Evolutionary conservation across 768 basidiomycete genomes (phyloP).

Genomic region (Mycena amicta): DNA sequence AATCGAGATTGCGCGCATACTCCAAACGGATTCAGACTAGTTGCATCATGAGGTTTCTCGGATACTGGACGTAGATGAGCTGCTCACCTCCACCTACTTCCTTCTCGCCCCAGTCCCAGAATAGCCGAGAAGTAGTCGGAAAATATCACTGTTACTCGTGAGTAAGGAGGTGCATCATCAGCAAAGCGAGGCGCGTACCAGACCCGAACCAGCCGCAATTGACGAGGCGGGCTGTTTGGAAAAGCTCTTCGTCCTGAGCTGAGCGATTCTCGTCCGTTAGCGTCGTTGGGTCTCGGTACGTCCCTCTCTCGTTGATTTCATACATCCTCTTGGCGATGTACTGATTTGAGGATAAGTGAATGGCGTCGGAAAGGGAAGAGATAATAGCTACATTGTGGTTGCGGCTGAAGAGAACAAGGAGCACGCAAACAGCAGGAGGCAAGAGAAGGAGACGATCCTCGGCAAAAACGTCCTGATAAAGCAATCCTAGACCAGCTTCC

Average conservation of each 20-base stretch:
- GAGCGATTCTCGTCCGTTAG: constrained; percentile 43
- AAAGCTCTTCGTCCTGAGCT: constrained; percentile 74
- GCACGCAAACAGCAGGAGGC: constrained; percentile 72
- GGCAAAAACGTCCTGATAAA: constrained; percentile 74
- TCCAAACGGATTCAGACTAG: constrained; percentile 71
- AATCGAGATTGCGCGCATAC: constrained; percentile 43
- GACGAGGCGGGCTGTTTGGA: constrained; percentile 77
- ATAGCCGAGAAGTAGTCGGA: constrained; percentile 84
- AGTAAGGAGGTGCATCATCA: too few relatives aligned
- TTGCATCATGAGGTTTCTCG: too few relatives aligned
- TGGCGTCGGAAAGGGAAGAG: too few relatives aligned
- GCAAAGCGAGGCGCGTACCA: too few relatives aligned
- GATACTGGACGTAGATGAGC: too few relatives aligned
- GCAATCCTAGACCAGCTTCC: constrained; percentile 62
- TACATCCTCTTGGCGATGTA: constrained; percentile 78
- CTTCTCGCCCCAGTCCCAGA: constrained; percentile 74
- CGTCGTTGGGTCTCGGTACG: constrained; percentile 56
- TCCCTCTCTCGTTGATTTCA: constrained; percentile 79
- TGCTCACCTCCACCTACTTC: constrained; percentile 81
- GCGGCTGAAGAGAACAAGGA: constrained; percentile 88
- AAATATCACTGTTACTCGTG: too few relatives aligned
- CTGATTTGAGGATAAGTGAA: constrained; percentile 41
- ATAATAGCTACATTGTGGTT: constrained; percentile 78
- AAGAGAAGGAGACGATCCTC: constrained; percentile 78
- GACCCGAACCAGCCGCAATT: constrained; percentile 82